Percentiles rank a stretch among this genome's conserved stretches.
phyloP scores from a whole-genome alignment of 768 basidiomycete species.

The Pisolithus marmoratus region DNA sequence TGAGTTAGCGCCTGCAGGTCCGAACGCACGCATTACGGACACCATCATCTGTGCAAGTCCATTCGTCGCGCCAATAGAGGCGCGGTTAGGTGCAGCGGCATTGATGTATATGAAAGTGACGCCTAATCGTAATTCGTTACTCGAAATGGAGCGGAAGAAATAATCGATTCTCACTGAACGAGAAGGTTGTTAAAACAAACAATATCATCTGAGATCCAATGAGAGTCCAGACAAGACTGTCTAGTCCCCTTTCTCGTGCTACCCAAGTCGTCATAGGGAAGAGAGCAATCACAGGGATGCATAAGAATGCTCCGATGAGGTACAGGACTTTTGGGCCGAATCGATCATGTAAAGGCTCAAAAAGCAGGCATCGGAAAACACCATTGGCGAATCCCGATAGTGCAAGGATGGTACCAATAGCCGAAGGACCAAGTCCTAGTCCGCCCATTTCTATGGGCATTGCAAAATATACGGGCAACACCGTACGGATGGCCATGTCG shows the following conservation, averaged over 20 bases:
- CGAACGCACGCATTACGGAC: constrained; percentile 39
- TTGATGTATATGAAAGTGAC: constrained; percentile 68
- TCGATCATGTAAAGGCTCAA: constrained; percentile 51
- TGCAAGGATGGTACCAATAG: constrained; percentile 62
- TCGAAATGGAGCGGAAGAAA: neutral
- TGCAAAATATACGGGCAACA: constrained; percentile 66
- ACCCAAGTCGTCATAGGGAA: constrained; percentile 48
- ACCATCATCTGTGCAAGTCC: constrained; percentile 46
- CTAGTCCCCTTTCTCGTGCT: constrained; percentile 44
- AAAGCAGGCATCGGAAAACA: constrained; percentile 61
- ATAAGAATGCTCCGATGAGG: constrained; percentile 40
- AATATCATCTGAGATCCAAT: constrained; percentile 44
- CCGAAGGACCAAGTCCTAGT: constrained; percentile 58
- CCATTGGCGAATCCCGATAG: constrained; percentile 60
- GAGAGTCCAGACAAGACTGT: constrained; percentile 40
- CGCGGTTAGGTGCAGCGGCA: constrained; percentile 58
- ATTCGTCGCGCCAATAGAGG: constrained; percentile 68
- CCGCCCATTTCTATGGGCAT: constrained; percentile 66
- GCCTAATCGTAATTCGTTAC: constrained; percentile 33
- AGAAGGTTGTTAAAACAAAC: constrained; percentile 40
- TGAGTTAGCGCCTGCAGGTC: constrained; percentile 55
- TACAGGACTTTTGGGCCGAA: constrained; percentile 63
- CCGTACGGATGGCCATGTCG: constrained; percentile 59
- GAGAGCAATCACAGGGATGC: constrained; percentile 55
- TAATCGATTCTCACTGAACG: constrained; percentile 42